Percentiles rank a stretch among this genome's conserved stretches.
phyloP scores from a whole-genome alignment of 306 rosid genomes.

The Trifolium subterraneum region DNA sequence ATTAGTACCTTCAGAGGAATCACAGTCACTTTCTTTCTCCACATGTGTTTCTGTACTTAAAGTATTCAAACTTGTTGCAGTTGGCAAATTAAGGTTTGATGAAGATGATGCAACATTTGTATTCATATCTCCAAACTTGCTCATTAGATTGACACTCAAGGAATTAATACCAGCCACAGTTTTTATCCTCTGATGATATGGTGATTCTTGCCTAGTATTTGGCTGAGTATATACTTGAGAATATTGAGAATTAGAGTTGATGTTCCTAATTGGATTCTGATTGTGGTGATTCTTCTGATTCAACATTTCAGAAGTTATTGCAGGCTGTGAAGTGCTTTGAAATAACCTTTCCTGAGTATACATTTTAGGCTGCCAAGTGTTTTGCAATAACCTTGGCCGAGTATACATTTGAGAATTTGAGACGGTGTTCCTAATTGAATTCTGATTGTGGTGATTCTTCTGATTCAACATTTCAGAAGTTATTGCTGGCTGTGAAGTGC shows the following conservation, averaged over 20 bases:
- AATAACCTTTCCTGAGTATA: not conserved
- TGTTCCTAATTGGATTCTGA: not conserved
- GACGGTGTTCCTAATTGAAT: not conserved
- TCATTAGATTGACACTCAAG: not conserved
- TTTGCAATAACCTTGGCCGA: not conserved
- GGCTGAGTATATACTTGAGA: not conserved
- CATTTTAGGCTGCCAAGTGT: too few relatives aligned
- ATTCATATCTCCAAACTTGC: constrained; percentile 12
- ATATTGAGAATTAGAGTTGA: not conserved
- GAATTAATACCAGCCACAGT: constrained; percentile 11
- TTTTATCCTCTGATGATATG: not conserved
- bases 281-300: not conserved
- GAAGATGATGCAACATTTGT: not conserved
- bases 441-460: not conserved
- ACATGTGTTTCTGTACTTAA: not conserved
- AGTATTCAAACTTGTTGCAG: not conserved
- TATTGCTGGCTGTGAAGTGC: not conserved
- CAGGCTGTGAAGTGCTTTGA: not conserved
- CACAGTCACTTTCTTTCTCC: not conserved
- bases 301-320: not conserved
- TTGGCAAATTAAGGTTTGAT: not conserved
- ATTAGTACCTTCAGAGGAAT: constrained; percentile 2
- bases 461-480: not conserved
- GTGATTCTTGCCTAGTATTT: not conserved
- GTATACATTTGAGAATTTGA: not conserved